These are phyloP conservation scores for Exophiala phaeomuriformis DNA, from an alignment of 2,329 filamentous ascomycete genomes.

Conservation along the genomic window DNA sequence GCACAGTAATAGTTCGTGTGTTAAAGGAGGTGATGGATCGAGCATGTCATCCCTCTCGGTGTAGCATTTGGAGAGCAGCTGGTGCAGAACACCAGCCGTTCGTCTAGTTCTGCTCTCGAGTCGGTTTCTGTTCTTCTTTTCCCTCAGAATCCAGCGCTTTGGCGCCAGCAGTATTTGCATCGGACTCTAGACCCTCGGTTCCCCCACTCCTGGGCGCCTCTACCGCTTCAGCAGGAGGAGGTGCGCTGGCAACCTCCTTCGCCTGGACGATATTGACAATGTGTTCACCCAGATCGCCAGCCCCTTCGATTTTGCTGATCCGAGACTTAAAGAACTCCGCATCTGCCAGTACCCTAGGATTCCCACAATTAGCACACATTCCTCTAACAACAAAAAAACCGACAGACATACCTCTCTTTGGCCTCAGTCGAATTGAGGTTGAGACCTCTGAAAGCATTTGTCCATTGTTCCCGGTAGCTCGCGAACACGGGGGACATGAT, in stretches of 20 bases:
- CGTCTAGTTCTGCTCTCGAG: too few species aligned
- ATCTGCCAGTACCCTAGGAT: constrained; percentile 60
- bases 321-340: constrained; percentile 64
- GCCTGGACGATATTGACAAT: constrained; percentile 48
- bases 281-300: constrained; percentile 63
- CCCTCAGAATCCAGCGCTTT: too few species aligned
- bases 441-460: constrained; percentile 60
- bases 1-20: too few species aligned
- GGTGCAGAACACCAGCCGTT: too few species aligned
- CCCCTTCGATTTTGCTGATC: constrained; percentile 71
- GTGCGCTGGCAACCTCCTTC: constrained; percentile 28
- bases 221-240: not conserved
- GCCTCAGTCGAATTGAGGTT: constrained; percentile 59
- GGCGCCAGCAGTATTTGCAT: too few species aligned
- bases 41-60: too few species aligned
- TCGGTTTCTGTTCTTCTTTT: too few species aligned
- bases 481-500: constrained; percentile 83
- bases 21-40: too few species aligned
- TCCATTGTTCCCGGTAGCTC: constrained; percentile 73
- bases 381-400: constrained; percentile 19
- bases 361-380: constrained; percentile 20
- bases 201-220: not conserved
- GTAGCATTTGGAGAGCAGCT: too few species aligned
- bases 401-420: constrained; percentile 57
- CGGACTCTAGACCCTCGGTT: not conserved